Conservation (phyloP, 139 green algal genomes). For the Volvox africanus region DNA sequence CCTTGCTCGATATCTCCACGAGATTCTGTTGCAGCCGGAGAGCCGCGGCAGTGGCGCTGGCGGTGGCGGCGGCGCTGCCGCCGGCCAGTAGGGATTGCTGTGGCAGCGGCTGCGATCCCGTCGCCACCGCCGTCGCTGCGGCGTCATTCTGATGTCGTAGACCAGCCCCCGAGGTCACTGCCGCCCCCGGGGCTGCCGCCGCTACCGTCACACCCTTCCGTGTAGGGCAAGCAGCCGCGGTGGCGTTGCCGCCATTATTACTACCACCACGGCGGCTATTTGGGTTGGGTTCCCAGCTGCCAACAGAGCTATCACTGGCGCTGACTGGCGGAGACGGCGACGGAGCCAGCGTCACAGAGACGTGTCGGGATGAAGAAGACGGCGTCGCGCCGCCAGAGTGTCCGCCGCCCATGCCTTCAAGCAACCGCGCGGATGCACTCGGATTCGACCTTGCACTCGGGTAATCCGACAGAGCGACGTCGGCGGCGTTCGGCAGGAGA, state of each 20-base stretch:
- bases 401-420: neutral
- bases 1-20: neutral
- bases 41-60: neutral
- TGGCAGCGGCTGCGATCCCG: neutral
- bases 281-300: slow-evolving; percentile 19
- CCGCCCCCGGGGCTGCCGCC: too few species aligned
- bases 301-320: slow-evolving; percentile 25
- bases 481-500: neutral
- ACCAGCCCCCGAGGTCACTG: neutral
- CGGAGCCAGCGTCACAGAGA: neutral
- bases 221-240: neutral
- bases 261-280: neutral
- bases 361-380: neutral
- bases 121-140: neutral
- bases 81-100: neutral
- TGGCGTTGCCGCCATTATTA: neutral
- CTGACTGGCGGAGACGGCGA: neutral
- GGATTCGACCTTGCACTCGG: neutral
- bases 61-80: neutral
- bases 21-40: slow-evolving; percentile 2
- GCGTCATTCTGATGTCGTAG: too few species aligned
- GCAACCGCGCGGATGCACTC: neutral
- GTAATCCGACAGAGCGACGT: neutral
- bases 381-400: neutral
- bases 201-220: neutral